Conservation (phyloP, 345 rosid genomes). For the Euphorbia tirucalli region DNA sequence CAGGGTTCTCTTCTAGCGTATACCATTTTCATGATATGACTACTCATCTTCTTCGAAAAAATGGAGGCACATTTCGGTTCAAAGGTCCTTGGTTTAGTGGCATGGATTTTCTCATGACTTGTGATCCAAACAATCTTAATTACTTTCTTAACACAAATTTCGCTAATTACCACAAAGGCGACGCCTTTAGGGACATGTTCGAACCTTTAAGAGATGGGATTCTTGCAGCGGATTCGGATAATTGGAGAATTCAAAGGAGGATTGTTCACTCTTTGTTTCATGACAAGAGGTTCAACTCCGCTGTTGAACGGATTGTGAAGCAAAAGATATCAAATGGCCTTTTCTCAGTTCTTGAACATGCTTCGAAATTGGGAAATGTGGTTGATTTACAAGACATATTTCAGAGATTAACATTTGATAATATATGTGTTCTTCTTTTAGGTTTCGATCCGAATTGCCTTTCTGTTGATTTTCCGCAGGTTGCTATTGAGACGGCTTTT, state of each 20-base stretch:
- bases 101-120: conserved; percentile 17
- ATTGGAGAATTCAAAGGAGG: conserved; percentile 26
- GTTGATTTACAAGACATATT: conserved; percentile 37
- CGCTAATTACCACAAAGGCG: conserved; percentile 22
- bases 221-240: conserved; percentile 12
- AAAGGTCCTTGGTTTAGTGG: conserved; percentile 19
- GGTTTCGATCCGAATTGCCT: conserved; percentile 27
- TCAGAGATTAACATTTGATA: conserved; percentile 31
- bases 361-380: background rate
- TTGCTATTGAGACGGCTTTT: conserved; percentile 13
- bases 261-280: conserved; percentile 12
- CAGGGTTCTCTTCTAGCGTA: background rate
- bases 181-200: conserved; percentile 15
- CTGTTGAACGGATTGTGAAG: background rate
- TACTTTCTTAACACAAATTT: conserved; percentile 23
- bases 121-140: conserved; percentile 17
- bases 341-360: conserved; percentile 9
- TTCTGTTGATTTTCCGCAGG: background rate
- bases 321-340: conserved; percentile 14
- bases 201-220: conserved; percentile 26
- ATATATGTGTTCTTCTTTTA: conserved; percentile 14
- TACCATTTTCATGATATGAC: conserved; percentile 3
- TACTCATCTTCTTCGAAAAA: background rate
- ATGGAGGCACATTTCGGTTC: conserved; percentile 13
- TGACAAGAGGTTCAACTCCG: background rate